Evolutionary conservation across 192 early-diverging fungal genomes (phyloP).

Genomic region (Entophlyctis luteolus): DNA sequence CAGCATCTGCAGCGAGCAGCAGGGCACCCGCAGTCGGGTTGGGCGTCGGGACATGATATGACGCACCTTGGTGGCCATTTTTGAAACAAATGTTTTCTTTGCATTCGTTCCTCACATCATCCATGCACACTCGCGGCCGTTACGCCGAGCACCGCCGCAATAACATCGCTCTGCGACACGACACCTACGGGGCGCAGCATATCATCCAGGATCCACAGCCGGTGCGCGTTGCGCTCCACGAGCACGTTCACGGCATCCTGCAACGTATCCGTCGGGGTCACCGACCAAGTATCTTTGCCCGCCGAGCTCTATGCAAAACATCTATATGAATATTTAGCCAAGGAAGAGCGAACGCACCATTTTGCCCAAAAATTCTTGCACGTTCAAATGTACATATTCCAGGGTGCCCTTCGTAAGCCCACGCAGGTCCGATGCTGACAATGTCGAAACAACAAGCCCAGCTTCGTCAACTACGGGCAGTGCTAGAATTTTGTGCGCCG

Average conservation of each 20-base stretch:
- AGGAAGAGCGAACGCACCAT: background rate
- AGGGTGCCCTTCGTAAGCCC: slow-evolving; percentile 45
- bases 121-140: no score
- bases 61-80: no score
- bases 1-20: no score
- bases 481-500: slow-evolving; percentile 44
- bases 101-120: no score
- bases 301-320: background rate
- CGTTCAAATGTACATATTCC: slow-evolving; percentile 38
- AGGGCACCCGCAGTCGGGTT: no score
- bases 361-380: slow-evolving; percentile 54
- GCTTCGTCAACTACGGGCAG: slow-evolving; percentile 54
- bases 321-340: background rate
- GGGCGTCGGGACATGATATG: no score
- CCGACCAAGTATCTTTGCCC: background rate
- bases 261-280: slow-evolving; percentile 34
- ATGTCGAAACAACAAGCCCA: slow-evolving; percentile 39
- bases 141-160: slow-evolving; percentile 35
- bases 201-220: slow-evolving; percentile 54
- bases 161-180: slow-evolving; percentile 57
- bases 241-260: slow-evolving; percentile 36
- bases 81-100: no score
- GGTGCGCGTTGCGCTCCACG: slow-evolving; percentile 46
- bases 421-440: slow-evolving; percentile 51
- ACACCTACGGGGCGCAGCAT: slow-evolving; percentile 42